A percentile compares a stretch with the other conserved stretches of the same genome.
These are phyloP conservation scores for Schizochytrium sp. DNA, from an alignment of 108 stramenopile species.

Conservation along the genomic window DNA sequence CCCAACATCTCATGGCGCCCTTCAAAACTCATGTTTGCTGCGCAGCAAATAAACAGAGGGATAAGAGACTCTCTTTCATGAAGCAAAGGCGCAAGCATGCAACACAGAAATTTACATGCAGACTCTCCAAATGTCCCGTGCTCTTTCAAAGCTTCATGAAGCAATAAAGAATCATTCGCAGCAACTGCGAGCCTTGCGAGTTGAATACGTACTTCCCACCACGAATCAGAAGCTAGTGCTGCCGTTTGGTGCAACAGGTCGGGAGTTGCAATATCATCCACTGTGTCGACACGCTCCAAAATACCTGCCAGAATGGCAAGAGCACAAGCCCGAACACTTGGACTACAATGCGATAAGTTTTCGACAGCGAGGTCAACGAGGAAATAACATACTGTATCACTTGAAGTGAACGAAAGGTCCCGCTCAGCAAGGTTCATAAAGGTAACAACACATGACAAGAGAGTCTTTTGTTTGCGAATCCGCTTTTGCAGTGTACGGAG, in stretches of 20 bases:
- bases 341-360: neutral
- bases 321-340: neutral
- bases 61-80: neutral
- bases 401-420: neutral
- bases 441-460: neutral
- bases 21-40: neutral
- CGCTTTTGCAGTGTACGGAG: neutral
- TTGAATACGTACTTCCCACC: conserved; percentile 60
- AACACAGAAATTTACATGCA: neutral
- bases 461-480: neutral
- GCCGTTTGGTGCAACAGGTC: neutral
- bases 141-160: neutral
- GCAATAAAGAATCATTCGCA: neutral
- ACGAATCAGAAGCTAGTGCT: neutral
- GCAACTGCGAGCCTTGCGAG: neutral
- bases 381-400: neutral
- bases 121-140: neutral
- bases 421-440: conserved; percentile 29
- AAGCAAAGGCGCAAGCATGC: conserved; percentile 20
- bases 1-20: neutral
- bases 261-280: neutral
- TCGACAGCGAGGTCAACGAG: neutral
- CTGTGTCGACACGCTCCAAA: neutral
- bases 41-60: neutral
- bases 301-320: neutral